A percentile compares a stretch with the other conserved stretches of the same genome.
These are phyloP conservation scores for Pseudogymnoascus sp. DNA, from an alignment of 2,329 filamentous ascomycete genomes.

Conservation along the genomic window DNA sequence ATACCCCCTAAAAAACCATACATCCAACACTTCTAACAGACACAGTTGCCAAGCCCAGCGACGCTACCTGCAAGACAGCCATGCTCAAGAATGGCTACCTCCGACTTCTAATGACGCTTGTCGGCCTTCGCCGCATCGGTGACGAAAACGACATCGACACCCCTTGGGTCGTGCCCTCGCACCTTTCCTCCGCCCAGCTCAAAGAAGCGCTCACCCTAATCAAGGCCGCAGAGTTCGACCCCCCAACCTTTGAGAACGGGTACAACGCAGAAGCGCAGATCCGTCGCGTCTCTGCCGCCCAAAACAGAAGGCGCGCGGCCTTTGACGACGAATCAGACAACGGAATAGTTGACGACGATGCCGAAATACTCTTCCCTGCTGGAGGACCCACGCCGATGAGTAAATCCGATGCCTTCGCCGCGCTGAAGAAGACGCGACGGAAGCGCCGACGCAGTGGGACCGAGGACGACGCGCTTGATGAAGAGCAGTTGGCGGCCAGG, in stretches of 20 bases:
- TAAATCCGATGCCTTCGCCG: slow-evolving; percentile 45
- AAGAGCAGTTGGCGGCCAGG: slow-evolving; percentile 54
- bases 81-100: slow-evolving; percentile 88
- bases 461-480: slow-evolving; percentile 42
- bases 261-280: slow-evolving; percentile 64
- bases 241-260: slow-evolving; percentile 69
- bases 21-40: slow-evolving; percentile 20
- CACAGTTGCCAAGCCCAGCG: slow-evolving; percentile 41
- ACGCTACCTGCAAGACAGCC: slow-evolving; percentile 58
- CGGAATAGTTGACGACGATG: slow-evolving; percentile 43
- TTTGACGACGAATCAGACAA: slow-evolving; percentile 68
- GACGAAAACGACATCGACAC: slow-evolving; percentile 63
- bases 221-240: slow-evolving; percentile 69
- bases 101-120: slow-evolving; percentile 72
- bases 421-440: slow-evolving; percentile 54
- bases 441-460: slow-evolving; percentile 29
- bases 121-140: slow-evolving; percentile 57
- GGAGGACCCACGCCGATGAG: slow-evolving; percentile 56
- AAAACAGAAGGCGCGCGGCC: slow-evolving; percentile 47
- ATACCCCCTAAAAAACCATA: slow-evolving; percentile 15
- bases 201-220: slow-evolving; percentile 65
- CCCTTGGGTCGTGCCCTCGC: slow-evolving; percentile 68
- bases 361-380: slow-evolving; percentile 59
- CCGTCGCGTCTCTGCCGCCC: slow-evolving; percentile 55
- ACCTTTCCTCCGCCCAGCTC: slow-evolving; percentile 57